Evolutionary conservation across 768 basidiomycete species (phyloP).

Genomic region (Termitomyces bulborhizus): DNA sequence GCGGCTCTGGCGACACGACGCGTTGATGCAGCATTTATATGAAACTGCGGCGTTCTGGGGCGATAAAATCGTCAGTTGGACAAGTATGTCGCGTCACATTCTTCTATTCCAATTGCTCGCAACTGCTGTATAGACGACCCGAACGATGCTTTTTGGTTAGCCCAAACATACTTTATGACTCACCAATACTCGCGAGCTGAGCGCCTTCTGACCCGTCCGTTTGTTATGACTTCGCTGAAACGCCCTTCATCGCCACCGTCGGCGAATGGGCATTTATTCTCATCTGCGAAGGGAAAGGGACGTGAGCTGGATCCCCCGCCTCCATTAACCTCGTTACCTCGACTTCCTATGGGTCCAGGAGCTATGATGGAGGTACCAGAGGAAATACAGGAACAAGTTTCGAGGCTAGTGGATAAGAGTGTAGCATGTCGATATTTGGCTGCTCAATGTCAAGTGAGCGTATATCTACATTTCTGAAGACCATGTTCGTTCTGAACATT

Average conservation of each 20-base stretch:
- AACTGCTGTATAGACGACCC: slow-evolving; percentile 63
- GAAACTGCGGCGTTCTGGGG: slow-evolving; percentile 99
- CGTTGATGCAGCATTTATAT: slow-evolving; percentile 97
- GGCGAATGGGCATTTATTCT: slow-evolving; percentile 35
- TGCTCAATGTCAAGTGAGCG: slow-evolving; percentile 82
- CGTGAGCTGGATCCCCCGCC: slow-evolving; percentile 42
- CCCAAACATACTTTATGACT: slow-evolving; percentile 95
- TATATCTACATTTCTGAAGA: not conserved
- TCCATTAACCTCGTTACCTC: slow-evolving; percentile 31
- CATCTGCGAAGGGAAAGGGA: slow-evolving; percentile 52
- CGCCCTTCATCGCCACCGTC: slow-evolving; percentile 25
- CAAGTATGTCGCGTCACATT: slow-evolving; percentile 54
- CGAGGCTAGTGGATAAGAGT: slow-evolving; percentile 87
- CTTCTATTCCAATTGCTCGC: not conserved
- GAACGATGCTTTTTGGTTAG: slow-evolving; percentile 99
- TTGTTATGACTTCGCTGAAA: slow-evolving; percentile 49
- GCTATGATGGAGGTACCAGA: slow-evolving; percentile 67
- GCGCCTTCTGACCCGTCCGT: slow-evolving; percentile 82
- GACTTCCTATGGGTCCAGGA: slow-evolving; percentile 66
- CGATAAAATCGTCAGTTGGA: slow-evolving; percentile 94
- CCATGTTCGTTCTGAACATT: slow-evolving; percentile 11
- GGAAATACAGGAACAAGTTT: slow-evolving; percentile 57
- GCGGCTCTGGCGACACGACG: slow-evolving; percentile 96
- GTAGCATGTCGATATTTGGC: slow-evolving; percentile 95
- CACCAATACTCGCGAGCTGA: slow-evolving; percentile 95